Base-by-base conservation (phyloP, 2,329 filamentous ascomycete genomes). In the Neocucurbitaria cava region DNA sequence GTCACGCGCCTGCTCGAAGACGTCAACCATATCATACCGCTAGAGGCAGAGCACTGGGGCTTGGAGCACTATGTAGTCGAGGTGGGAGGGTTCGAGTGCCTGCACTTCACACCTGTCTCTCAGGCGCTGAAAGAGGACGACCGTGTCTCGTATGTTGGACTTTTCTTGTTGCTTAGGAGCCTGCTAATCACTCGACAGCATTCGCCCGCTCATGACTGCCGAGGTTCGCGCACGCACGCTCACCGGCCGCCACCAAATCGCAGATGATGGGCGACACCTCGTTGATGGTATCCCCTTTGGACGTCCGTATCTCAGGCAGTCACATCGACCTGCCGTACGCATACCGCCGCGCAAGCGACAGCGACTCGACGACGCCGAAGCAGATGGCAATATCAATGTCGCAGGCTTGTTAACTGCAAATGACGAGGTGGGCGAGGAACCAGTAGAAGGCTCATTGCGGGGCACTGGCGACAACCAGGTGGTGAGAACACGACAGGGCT, bases 61-160 rank as follows among this genome's bases (percentile, higher is more conserved):
- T 78, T 96, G 3, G 93, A 97, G 68, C 91, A 97, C 72, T 98
- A 98, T 74, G 85, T 85, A 8, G 91, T 96, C 26, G 90, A 96
- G 75, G 82, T 96, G 3, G 79, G 76, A 17, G 87, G 85, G 41
- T 97, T 91, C 62, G 94, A 98, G 76, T 95, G 91, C 66, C 77
- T 97, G 52, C 94, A 97, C 77, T 98, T 91, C 67, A 89, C 91
- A 71, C 81, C 84, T 18, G 83, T 96, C 5, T 80, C 82, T 13
- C 83, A 83, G 40, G 80, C 95, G 9, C 79, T 96, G 53, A 89
- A 90, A 63, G 88, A 94, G 46, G 92, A 95, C 49, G 93, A 97
- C 67, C 86, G 93, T 73, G 85, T 97, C 51, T 81, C 90, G 89
- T 92, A 79, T 66, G 88, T 81, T 17, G 3, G 5, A 26, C 11